These are phyloP conservation scores for Thuidium tamariscinum DNA, from an alignment of 225 moss, liverwort and hornwort genomes.

Conservation along the genomic window DNA sequence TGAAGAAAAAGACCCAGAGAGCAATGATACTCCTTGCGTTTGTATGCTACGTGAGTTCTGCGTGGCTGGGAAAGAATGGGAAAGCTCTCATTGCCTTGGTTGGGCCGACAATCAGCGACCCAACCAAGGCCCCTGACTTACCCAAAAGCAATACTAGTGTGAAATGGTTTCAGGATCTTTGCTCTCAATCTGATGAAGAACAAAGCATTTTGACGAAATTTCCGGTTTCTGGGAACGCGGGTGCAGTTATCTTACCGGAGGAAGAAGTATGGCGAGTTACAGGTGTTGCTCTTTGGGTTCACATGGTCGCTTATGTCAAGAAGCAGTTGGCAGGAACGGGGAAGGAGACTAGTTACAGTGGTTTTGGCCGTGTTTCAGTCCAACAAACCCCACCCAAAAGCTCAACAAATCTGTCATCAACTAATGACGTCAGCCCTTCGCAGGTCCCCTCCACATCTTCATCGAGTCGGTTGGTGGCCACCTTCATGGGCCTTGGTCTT, in stretches of 20 bases:
- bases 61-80: slow-evolving; percentile 79
- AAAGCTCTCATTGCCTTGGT: slow-evolving; percentile 64
- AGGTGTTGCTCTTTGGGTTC: slow-evolving; percentile 82
- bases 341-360: slow-evolving; percentile 63
- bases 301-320: slow-evolving; percentile 68
- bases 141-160: slow-evolving; percentile 42
- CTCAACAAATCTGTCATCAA: slow-evolving; percentile 16
- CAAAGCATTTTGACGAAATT: not conserved
- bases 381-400: slow-evolving; percentile 43
- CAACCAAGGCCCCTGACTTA: slow-evolving; percentile 48
- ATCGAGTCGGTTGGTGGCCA: slow-evolving; percentile 47
- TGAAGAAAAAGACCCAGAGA: slow-evolving; percentile 29
- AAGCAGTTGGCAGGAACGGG: slow-evolving; percentile 83
- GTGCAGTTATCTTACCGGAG: slow-evolving; percentile 26
- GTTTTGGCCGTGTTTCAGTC: slow-evolving; percentile 68
- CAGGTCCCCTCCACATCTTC: slow-evolving; percentile 21
- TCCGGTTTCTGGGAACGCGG: slow-evolving; percentile 1
- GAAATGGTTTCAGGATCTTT: slow-evolving; percentile 58
- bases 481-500: slow-evolving; percentile 71
- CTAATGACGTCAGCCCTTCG: slow-evolving; percentile 13
- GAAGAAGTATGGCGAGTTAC: slow-evolving; percentile 87
- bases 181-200: slow-evolving; percentile 9
- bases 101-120: slow-evolving; percentile 66
- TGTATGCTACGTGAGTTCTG: slow-evolving; percentile 77
- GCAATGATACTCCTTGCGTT: slow-evolving; percentile 65